Base-by-base conservation (phyloP, 2,329 filamentous ascomycete species). In the Fusarium newnesense region DNA sequence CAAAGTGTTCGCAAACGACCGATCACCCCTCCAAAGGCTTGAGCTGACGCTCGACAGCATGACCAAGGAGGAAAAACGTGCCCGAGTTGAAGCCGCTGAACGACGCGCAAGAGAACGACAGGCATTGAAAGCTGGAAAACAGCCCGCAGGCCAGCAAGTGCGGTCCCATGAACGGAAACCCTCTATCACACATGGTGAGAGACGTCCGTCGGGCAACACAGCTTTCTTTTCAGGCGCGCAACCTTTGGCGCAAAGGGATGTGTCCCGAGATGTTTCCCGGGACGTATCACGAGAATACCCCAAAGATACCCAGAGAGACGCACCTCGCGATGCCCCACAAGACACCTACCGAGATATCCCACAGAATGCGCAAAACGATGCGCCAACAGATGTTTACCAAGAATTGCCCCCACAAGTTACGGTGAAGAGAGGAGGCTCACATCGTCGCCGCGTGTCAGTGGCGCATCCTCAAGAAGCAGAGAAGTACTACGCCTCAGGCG, bases 51-150 rank as follows among this genome's bases (percentile, higher is more conserved):
- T 98, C 78, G 93, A 93, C 81, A 95, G 93, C 83, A 96, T 98
- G 82, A 97, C 93, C 81, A 98, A 98, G 81, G 95, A 98, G 83
- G 95, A 98, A 83, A 97, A 97, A 82, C 89, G 96, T 73, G 94
- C 95, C 13, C 89, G 94, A 52, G 90, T 96, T 9, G 89, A 95
- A 79, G 93, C 96, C 77, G 94, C 94, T 10, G 96, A 98, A 81
- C 87, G 91, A 75, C 88, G 89, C 47, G 89, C 92, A 24, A 89
- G 91, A 75, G 91, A 96, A 78, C 87, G 86, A 75, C 85, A 84
- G 18, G 86, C 86, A 42, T 81, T 83, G 30, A 80, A 77, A 74
- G 75, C 81, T 56, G 75, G 76, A 72, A 73, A 71, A 47, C 76
- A 70, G 37, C 70, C 75, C 36, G 61, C 65, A 21, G 69, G 64